These are phyloP conservation scores for Penicillium bialowiezense DNA, from an alignment of 495 filamentous ascomycete species.

Conservation along the genomic window DNA sequence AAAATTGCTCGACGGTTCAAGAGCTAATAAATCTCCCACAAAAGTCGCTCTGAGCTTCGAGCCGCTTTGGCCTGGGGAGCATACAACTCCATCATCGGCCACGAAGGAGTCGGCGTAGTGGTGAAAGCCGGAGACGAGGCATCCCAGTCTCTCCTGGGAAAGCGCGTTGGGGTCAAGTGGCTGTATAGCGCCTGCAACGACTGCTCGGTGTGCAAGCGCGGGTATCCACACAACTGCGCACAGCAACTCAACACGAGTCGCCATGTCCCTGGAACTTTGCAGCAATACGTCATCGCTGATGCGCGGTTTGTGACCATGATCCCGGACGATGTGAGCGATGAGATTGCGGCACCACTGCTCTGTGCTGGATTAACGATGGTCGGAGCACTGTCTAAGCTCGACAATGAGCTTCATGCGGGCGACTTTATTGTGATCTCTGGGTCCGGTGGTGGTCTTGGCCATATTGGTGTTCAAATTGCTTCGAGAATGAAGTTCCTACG, in stretches of 20 bases:
- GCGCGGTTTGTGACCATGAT: conserved; percentile 27
- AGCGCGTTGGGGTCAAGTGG: conserved; percentile 41
- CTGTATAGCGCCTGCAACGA: conserved; percentile 32
- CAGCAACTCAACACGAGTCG: conserved; percentile 35
- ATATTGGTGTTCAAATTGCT: conserved; percentile 36
- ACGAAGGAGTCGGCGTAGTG: conserved; percentile 37
- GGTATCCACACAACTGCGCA: conserved; percentile 26
- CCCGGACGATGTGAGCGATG: conserved; percentile 23
- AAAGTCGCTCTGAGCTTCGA: conserved; percentile 28
- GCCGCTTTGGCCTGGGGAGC: conserved; percentile 18
- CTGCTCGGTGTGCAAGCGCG: conserved; percentile 34
- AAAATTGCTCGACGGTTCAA: neutral
- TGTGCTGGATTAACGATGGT: conserved; percentile 36
- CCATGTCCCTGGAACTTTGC: conserved; percentile 36
- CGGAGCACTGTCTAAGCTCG: conserved; percentile 24
- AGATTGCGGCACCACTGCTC: conserved; percentile 32
- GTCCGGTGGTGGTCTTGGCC: conserved; percentile 35
- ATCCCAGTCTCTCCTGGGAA: conserved; percentile 16
- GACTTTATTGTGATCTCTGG: conserved; percentile 36
- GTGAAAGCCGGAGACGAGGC: conserved; percentile 22
- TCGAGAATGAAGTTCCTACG: conserved; percentile 24
- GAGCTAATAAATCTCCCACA: neutral
- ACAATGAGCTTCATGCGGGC: conserved; percentile 18
- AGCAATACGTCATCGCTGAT: conserved; percentile 34
- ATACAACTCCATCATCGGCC: conserved; percentile 32